A percentile compares a stretch with the other conserved stretches of the same genome.
phyloP scores from a whole-genome alignment of 1,284 basidiomycete species.

The Mycosarcoma maydis region DNA sequence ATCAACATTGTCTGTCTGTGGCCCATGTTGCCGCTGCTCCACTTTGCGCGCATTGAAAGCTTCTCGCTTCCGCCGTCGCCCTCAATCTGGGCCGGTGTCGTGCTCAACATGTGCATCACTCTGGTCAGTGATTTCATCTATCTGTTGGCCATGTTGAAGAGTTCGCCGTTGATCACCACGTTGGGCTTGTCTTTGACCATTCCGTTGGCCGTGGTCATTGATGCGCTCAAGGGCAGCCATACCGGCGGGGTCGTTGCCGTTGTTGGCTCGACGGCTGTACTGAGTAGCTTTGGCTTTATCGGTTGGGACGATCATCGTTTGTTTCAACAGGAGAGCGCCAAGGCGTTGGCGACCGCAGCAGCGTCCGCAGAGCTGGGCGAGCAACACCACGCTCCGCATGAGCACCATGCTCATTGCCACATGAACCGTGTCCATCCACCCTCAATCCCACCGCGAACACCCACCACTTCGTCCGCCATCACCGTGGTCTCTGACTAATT shows the following conservation, averaged over 20 bases:
- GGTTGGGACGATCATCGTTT: conserved; percentile 36
- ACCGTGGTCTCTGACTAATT: background rate
- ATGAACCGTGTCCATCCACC: too few relatives aligned
- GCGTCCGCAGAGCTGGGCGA: too few relatives aligned
- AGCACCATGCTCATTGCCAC: too few relatives aligned
- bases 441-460: too few relatives aligned
- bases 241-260: conserved; percentile 50
- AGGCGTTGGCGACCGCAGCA: background rate
- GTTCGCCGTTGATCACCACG: conserved; percentile 85
- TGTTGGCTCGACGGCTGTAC: conserved; percentile 51
- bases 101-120: conserved; percentile 79
- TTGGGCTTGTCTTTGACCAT: conserved; percentile 95
- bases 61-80: conserved; percentile 78
- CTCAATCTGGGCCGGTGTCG: conserved; percentile 75
- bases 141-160: conserved; percentile 87
- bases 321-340: conserved; percentile 20
- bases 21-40: conserved; percentile 83
- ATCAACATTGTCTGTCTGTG: conserved; percentile 85
- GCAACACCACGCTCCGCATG: too few relatives aligned
- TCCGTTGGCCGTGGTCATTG: conserved; percentile 84
- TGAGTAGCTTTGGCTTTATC: conserved; percentile 51
- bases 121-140: conserved; percentile 63
- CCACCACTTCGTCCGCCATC: background rate
- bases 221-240: conserved; percentile 73
- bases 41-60: conserved; percentile 78